Evolutionary conservation across 768 basidiomycete genomes (phyloP), one percentile per base, ranked within the genome.

Genomic region (Tricholoma bakamatsutake): DNA sequence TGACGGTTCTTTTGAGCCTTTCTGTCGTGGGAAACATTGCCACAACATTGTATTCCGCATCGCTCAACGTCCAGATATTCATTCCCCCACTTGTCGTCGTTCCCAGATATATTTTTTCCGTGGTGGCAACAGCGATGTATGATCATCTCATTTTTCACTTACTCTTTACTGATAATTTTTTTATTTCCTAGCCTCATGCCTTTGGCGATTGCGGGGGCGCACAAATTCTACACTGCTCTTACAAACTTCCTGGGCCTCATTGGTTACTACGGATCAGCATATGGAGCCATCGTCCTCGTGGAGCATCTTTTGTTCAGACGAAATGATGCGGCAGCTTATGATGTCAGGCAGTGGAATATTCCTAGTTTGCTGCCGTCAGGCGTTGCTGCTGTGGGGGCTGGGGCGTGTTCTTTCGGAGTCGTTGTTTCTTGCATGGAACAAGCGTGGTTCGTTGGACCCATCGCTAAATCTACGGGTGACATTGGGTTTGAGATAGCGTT

Each of bases 21-120:
- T 89, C 87, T 48, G 88, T 93, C 40, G 83, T 84, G 1, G 88
- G 82, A 2, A 94, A 93, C 70, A 86, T 90, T 45, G 88, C 90
- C 1, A 82, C 85, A 2, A 87, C 89, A 5, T 84, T 93, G 58
- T 97, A 97, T 68, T 90, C 87, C 43, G 80, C 87, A 55, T 81
- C 84, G 1, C 76, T 93, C 56, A 85, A 82, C 64, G 73, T 90
- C 59, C 90, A 93, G 64, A 76, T 87, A 1, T 76, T 85, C 61
- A 66, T 87, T 4, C 88, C 89, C 0, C 74, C 71, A 17, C 68
- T 86, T 27, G 71, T 79, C 13, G 61, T 67, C 50, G 80, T 92
- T 18, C 90, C 90, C 0, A 77, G 91, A 66, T 93, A 90, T 64
- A 72, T 90, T 28, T 87, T 92, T 65, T 88, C 89, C 0, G 63